These are phyloP conservation scores for Clarireedia sp. DNA, from an alignment of 2,329 filamentous ascomycete species.

Conservation along the genomic window DNA sequence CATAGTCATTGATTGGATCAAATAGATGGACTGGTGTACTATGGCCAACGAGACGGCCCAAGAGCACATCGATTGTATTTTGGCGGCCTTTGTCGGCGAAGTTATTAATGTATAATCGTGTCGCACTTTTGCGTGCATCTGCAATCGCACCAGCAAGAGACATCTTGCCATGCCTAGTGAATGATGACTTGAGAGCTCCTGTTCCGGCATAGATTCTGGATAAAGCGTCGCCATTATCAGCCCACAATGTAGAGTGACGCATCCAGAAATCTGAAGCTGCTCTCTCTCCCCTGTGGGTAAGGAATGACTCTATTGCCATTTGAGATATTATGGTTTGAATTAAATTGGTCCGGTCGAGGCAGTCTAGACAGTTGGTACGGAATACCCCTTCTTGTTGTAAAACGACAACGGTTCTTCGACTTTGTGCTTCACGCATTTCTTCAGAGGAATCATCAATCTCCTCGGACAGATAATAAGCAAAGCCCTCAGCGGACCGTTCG, in stretches of 20 bases:
- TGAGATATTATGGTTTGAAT: conserved; percentile 94
- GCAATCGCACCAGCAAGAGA: conserved; percentile 86
- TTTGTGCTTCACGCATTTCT: conserved; percentile 32
- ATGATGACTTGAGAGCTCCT: conserved; percentile 89
- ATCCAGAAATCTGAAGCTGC: conserved; percentile 81
- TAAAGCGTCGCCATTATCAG: conserved; percentile 89
- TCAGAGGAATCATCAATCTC: conserved; percentile 41
- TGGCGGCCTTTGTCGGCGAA: conserved; percentile 90
- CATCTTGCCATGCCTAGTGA: conserved; percentile 92
- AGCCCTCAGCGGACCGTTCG: conserved; percentile 70
- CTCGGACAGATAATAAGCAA: conserved; percentile 86
- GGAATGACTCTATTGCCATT: conserved; percentile 81
- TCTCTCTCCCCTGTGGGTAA: conserved; percentile 61
- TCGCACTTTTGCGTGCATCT: conserved; percentile 92
- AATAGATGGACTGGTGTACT: conserved; percentile 68
- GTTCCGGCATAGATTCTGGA: conserved; percentile 96
- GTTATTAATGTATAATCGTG: conserved; percentile 93
- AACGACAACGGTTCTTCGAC: conserved; percentile 51
- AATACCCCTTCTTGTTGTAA: conserved; percentile 94
- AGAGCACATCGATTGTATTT: conserved; percentile 86
- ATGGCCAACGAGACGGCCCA: conserved; percentile 80
- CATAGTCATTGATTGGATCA: conserved; percentile 90
- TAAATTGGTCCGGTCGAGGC: conserved; percentile 88
- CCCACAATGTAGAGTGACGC: conserved; percentile 88
- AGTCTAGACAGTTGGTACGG: conserved; percentile 92